These are phyloP conservation scores for Primulina tabacum DNA, from an alignment of 257 asterid species.

Conservation along the genomic window DNA sequence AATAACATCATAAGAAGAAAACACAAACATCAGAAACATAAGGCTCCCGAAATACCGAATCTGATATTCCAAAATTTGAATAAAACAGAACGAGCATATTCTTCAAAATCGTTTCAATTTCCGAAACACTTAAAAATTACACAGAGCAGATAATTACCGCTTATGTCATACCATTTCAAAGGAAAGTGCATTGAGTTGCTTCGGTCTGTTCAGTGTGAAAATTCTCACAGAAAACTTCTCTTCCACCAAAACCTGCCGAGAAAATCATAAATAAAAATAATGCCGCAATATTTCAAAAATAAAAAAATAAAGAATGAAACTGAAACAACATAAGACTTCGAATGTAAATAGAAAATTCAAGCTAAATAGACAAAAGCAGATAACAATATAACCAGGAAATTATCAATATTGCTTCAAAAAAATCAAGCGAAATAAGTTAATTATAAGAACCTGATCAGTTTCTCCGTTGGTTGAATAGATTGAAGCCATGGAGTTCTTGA, in stretches of 20 bases:
- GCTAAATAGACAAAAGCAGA: not conserved
- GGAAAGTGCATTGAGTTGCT: constrained; percentile 84
- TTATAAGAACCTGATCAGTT: constrained; percentile 47
- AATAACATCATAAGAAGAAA: not conserved
- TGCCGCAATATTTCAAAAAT: not conserved
- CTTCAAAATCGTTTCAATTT: not conserved
- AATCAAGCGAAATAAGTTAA: constrained; percentile 12
- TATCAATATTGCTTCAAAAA: constrained; percentile 1
- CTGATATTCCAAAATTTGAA: not conserved
- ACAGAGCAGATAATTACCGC: not conserved
- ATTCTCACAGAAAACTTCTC: constrained; percentile 48
- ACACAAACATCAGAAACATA: constrained; percentile 15
- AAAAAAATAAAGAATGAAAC: not conserved
- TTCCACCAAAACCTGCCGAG: constrained; percentile 63
- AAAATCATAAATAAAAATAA: constrained; percentile 11
- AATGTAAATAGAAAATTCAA: constrained; percentile 14
- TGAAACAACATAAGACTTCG: constrained; percentile 4
- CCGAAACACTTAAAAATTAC: not conserved
- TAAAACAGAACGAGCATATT: not conserved
- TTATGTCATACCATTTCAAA: constrained; percentile 54
- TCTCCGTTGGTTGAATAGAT: constrained; percentile 33
- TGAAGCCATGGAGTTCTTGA: constrained; percentile 37
- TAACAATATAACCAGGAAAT: not conserved
- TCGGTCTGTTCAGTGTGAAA: constrained; percentile 65
- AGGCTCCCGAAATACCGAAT: not conserved